Conservation (phyloP, 2,329 filamentous ascomycete species). For the Sporothrix curviconia region DNA sequence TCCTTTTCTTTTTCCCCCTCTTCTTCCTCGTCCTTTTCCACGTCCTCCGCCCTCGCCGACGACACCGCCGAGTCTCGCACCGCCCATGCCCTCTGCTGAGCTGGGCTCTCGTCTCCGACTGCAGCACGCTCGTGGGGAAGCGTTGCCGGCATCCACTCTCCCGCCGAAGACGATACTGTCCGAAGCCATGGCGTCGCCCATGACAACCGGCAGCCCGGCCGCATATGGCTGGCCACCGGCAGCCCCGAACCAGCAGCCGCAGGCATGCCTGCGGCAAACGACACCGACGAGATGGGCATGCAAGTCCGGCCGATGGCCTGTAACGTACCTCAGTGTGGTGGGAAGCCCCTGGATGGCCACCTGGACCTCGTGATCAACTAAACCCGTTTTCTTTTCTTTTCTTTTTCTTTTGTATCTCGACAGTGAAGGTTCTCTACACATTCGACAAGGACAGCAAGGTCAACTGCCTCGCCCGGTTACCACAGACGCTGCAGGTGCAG, state of each 20-base stretch:
- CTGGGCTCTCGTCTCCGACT: neutral
- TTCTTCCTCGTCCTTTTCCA: neutral
- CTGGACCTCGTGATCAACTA: neutral
- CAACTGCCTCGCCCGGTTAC: slow-evolving; percentile 82
- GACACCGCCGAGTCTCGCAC: too few species aligned
- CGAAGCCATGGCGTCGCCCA: slow-evolving; percentile 20
- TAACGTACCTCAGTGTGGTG: too few species aligned
- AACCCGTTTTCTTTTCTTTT: too few species aligned
- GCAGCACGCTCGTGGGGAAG: slow-evolving; percentile 5
- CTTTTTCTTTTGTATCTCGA: too few species aligned
- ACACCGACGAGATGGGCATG: slow-evolving; percentile 25
- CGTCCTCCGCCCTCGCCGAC: neutral
- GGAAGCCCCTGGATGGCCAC: too few species aligned
- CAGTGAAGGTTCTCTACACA: slow-evolving; percentile 95
- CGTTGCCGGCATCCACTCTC: neutral
- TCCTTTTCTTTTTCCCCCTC: neutral
- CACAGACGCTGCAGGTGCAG: slow-evolving; percentile 71
- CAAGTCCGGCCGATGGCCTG: slow-evolving; percentile 30
- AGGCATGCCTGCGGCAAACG: slow-evolving; percentile 9
- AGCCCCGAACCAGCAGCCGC: slow-evolving; percentile 2
- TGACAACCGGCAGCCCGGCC: slow-evolving; percentile 15
- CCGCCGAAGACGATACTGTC: neutral
- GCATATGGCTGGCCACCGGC: slow-evolving; percentile 11
- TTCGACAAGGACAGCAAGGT: slow-evolving; percentile 86
- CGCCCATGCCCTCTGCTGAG: neutral